Conservation (phyloP, 2,329 filamentous ascomycete genomes). For the Colletotrichum eleusines region DNA sequence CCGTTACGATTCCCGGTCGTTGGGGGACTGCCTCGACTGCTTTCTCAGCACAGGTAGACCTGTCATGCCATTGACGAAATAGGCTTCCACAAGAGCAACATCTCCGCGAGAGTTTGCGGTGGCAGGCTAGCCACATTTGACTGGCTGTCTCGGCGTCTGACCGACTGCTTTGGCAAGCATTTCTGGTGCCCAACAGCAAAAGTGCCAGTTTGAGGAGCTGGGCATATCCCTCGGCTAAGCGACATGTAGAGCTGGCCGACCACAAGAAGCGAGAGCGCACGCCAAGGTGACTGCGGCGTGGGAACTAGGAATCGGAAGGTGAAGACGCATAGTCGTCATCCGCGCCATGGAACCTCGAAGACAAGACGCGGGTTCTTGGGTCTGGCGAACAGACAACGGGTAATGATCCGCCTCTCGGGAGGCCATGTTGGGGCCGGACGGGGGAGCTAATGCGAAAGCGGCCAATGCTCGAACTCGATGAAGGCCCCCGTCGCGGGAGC, state of each 20-base stretch:
- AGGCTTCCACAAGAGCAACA: no score
- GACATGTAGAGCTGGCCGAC: neutral
- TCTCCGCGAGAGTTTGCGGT: no score
- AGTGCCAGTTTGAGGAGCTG: neutral
- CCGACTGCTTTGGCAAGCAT: no score
- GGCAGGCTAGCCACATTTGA: no score
- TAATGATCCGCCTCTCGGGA: conserved; percentile 29
- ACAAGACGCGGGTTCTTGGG: conserved; percentile 18
- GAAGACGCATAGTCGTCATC: neutral
- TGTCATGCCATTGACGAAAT: no score
- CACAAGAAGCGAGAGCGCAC: neutral
- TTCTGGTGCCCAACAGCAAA: neutral
- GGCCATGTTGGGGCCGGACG: conserved; percentile 1
- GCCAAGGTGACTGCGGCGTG: neutral
- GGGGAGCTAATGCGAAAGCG: conserved; percentile 22
- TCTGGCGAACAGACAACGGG: conserved; percentile 38
- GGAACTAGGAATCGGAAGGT: conserved; percentile 6
- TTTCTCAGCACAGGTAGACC: no score
- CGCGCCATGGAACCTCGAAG: conserved; percentile 2
- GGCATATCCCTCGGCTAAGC: neutral
- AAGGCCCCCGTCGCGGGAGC: neutral
- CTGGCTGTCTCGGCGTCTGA: no score
- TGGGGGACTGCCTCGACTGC: neutral
- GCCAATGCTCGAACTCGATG: conserved; percentile 28
- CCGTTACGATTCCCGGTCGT: neutral